A percentile compares a stretch with the other conserved stretches of the same genome.
Evolutionary conservation across 2,329 filamentous ascomycete genomes (phyloP).

Genomic region (Neofusicoccum sp.): DNA sequence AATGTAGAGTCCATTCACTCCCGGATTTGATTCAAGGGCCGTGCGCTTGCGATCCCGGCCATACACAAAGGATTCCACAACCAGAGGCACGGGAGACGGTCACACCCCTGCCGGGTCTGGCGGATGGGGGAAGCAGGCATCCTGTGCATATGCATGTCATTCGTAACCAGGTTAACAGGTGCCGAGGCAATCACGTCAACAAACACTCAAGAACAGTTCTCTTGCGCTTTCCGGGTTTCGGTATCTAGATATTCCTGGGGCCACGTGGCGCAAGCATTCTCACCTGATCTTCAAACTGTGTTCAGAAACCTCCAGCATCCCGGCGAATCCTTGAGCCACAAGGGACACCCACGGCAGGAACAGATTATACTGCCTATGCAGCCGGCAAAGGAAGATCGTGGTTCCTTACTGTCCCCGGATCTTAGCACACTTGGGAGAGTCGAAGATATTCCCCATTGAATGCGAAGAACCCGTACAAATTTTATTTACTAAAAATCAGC

Average conservation of each 20-base stretch:
- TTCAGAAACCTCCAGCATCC: background rate
- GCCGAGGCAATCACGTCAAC: background rate
- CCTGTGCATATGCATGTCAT: too few species aligned
- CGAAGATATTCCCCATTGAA: too few species aligned
- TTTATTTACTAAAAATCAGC: too few species aligned
- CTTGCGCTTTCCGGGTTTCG: background rate
- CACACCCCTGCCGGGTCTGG: too few species aligned
- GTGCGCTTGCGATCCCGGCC: background rate
- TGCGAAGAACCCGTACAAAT: too few species aligned
- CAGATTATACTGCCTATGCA: background rate
- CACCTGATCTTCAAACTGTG: constrained; percentile 11
- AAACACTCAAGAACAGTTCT: background rate
- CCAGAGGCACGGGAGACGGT: too few species aligned
- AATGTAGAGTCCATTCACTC: background rate
- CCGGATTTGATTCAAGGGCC: background rate
- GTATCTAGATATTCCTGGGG: background rate
- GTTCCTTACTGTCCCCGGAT: too few species aligned
- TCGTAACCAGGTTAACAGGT: background rate
- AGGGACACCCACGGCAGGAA: background rate
- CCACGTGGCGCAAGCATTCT: constrained; percentile 10
- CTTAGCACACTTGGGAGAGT: too few species aligned
- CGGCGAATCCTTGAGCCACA: background rate
- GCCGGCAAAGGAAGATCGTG: background rate
- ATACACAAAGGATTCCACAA: too few species aligned
- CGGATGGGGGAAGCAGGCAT: too few species aligned